Conservation (phyloP, 768 basidiomycete species). For the Jaapia argillacea region DNA sequence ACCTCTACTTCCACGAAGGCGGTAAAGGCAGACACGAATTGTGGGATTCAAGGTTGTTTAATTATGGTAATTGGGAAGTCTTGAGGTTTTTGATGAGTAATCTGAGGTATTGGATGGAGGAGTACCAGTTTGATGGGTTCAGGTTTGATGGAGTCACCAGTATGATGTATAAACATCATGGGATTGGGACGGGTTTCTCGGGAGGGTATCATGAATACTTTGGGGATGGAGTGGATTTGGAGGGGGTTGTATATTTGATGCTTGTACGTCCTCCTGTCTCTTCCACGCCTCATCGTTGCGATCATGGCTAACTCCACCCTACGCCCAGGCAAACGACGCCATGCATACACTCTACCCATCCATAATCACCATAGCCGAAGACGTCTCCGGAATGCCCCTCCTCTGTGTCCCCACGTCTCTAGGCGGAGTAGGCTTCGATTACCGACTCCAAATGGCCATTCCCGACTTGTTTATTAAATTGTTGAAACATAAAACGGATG, state of each 20-base stretch:
- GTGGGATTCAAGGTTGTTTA: conserved; percentile 97
- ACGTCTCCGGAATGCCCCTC: conserved; percentile 98
- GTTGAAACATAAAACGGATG: conserved; percentile 83
- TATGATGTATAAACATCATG: conserved; percentile 99
- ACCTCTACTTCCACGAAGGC: conserved; percentile 95
- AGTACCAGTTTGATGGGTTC: conserved; percentile 95
- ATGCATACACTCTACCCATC: conserved; percentile 75
- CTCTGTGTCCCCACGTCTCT: conserved; percentile 68
- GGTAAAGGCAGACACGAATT: conserved; percentile 85
- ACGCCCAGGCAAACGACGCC: conserved; percentile 92
- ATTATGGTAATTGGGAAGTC: conserved; percentile 93
- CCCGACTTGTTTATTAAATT: conserved; percentile 99
- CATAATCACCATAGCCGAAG: conserved; percentile 90
- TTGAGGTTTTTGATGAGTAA: conserved; percentile 92
- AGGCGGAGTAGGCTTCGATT: conserved; percentile 96
- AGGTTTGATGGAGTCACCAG: conserved; percentile 98
- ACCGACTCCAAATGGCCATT: conserved; percentile 95
- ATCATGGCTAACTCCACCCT: background rate
- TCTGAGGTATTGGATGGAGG: conserved; percentile 90
- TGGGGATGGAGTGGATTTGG: conserved; percentile 72
- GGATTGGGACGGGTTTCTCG: conserved; percentile 95
- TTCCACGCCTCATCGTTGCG: background rate
- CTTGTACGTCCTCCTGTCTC: conserved; percentile 65
- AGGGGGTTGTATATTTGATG: conserved; percentile 95
- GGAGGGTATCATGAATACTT: conserved; percentile 99